Conservation (phyloP, 768 basidiomycete genomes). For the Leccinum truebloodii region DNA sequence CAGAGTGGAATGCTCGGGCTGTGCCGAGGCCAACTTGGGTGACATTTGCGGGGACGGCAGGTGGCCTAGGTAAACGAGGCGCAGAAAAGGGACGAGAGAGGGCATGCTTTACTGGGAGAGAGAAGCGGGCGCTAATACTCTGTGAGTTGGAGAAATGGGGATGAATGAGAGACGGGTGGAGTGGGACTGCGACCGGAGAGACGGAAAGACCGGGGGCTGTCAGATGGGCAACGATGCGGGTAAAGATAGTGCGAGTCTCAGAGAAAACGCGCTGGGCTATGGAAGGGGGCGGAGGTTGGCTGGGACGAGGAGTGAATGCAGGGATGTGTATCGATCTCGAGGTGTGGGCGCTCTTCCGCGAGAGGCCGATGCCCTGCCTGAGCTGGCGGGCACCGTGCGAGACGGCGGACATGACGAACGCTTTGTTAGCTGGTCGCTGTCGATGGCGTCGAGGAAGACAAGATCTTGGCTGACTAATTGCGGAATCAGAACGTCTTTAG, state of each 20-base stretch:
- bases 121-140: constrained; percentile 56
- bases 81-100: constrained; percentile 47
- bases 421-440: neutral
- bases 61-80: constrained; percentile 60
- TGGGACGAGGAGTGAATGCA: too few relatives aligned
- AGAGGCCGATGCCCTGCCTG: constrained; percentile 23
- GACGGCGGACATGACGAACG: constrained; percentile 24
- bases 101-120: constrained; percentile 53
- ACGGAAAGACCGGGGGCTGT: constrained; percentile 47
- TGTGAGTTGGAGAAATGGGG: constrained; percentile 26
- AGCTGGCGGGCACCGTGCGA: constrained; percentile 30
- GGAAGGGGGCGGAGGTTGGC: too few relatives aligned
- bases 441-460: neutral
- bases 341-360: neutral
- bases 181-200: constrained; percentile 23
- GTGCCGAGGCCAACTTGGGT: constrained; percentile 75
- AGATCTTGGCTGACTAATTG: neutral
- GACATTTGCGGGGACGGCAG: constrained; percentile 48
- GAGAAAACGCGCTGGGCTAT: too few relatives aligned
- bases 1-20: constrained; percentile 73
- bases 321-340: constrained; percentile 32
- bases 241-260: too few relatives aligned
- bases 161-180: constrained; percentile 14
- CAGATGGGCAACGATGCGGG: too few relatives aligned
- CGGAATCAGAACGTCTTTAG: too few relatives aligned